phyloP scores from a whole-genome alignment of 495 filamentous ascomycete species.

The Lasiosphaeria miniovina region DNA sequence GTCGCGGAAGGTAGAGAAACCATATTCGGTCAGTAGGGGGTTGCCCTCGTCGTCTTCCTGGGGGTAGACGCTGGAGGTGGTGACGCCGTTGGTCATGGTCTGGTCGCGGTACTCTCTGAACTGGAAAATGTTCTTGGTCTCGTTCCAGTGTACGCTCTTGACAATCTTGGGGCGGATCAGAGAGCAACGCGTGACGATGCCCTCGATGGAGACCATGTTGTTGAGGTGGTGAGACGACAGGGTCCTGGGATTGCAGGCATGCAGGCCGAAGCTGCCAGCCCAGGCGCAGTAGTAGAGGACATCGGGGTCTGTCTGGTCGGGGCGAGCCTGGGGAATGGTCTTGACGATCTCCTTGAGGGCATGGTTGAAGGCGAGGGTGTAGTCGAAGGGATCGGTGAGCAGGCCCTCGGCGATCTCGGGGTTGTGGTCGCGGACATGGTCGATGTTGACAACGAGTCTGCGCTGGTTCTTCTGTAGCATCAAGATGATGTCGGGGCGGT shows the following conservation, averaged over 20 bases:
- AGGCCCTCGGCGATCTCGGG: conserved; percentile 85
- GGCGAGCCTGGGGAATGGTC: conserved; percentile 61
- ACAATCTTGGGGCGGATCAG: conserved; percentile 94
- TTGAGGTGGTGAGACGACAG: conserved; percentile 85
- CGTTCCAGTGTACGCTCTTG: conserved; percentile 95
- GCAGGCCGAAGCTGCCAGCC: conserved; percentile 91
- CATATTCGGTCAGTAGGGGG: conserved; percentile 88
- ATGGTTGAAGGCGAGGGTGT: conserved; percentile 76
- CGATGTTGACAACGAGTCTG: conserved; percentile 80
- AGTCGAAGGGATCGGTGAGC: conserved; percentile 84
- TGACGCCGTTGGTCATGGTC: conserved; percentile 88
- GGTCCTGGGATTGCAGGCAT: conserved; percentile 90
- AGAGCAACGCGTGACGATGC: conserved; percentile 95
- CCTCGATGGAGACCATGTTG: conserved; percentile 94
- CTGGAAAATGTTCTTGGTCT: conserved; percentile 76
- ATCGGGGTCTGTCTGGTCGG: conserved; percentile 49
- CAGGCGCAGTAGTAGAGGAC: conserved; percentile 89
- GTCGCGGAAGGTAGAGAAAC: conserved; percentile 91
- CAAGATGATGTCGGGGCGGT: conserved; percentile 80
- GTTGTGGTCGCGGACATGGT: conserved; percentile 90
- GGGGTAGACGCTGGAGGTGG: conserved; percentile 87
- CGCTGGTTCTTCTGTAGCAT: conserved; percentile 88
- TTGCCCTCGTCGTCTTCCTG: conserved; percentile 85
- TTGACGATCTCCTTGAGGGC: conserved; percentile 86
- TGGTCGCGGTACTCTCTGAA: conserved; percentile 88